phyloP scores from a whole-genome alignment of 768 basidiomycete genomes.

The Fomitopsis serialis region DNA sequence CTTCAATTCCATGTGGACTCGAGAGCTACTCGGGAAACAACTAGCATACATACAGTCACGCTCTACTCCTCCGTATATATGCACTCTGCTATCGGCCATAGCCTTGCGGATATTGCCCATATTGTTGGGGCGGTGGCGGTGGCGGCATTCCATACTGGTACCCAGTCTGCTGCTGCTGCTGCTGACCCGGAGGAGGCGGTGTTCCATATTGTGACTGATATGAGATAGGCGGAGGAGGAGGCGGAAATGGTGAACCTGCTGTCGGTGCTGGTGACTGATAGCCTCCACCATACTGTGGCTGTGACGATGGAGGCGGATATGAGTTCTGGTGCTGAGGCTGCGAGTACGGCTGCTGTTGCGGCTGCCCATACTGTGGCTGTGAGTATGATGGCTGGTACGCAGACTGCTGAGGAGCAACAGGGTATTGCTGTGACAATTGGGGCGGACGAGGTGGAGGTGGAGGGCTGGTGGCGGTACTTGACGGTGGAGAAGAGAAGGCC shows the following conservation, averaged over 20 bases:
- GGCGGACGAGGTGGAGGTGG: conserved; percentile 12
- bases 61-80: too few species aligned
- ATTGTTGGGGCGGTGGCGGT: conserved; percentile 13
- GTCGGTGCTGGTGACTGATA: conserved; percentile 15
- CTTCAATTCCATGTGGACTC: too few species aligned
- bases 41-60: too few species aligned
- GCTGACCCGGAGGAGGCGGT: conserved; percentile 4
- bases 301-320: conserved; percentile 18
- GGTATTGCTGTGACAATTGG: conserved; percentile 11
- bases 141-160: conserved; percentile 17
- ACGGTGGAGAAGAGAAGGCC: conserved; percentile 6
- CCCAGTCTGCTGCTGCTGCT: conserved; percentile 10
- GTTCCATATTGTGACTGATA: conserved; percentile 15
- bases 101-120: conserved; percentile 14
- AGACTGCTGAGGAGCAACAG: background rate
- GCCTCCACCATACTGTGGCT: conserved; percentile 10
- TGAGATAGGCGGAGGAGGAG: conserved; percentile 14
- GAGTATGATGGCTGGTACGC: background rate
- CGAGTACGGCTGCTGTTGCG: conserved; percentile 13
- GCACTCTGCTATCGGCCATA: conserved; percentile 6
- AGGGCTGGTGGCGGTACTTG: conserved; percentile 2
- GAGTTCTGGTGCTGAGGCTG: conserved; percentile 18
- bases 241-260: conserved; percentile 7
- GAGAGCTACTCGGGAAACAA: too few species aligned
- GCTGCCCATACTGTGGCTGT: conserved; percentile 9